Percentiles rank a stretch among this genome's conserved stretches.
phyloP scores from a whole-genome alignment of 306 rosid species.

The Prunus fruticosa region DNA sequence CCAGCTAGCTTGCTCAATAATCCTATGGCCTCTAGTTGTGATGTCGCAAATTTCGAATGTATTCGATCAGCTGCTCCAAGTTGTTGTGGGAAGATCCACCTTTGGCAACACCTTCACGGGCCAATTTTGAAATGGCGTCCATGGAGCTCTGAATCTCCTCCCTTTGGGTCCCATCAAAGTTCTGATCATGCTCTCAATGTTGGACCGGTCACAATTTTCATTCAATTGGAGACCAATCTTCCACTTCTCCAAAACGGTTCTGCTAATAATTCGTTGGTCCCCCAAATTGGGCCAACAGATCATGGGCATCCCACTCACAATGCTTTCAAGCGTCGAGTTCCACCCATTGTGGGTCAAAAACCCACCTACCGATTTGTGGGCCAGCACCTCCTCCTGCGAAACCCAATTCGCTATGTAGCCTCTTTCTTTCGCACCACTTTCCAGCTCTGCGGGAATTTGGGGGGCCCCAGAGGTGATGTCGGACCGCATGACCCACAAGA shows the following conservation, averaged over 20 bases:
- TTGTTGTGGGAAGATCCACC: slow-evolving; percentile 22
- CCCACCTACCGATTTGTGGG: slow-evolving; percentile 19
- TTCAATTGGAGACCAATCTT: slow-evolving; percentile 23
- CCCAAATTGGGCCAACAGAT: slow-evolving; percentile 17
- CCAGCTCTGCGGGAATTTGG: slow-evolving; percentile 2
- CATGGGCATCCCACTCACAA: slow-evolving; percentile 21
- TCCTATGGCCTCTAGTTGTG: not conserved
- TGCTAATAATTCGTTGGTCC: slow-evolving; percentile 12
- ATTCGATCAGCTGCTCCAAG: slow-evolving; percentile 10
- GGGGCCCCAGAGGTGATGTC: not conserved
- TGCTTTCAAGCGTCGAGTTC: slow-evolving; percentile 34
- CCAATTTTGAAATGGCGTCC: slow-evolving; percentile 6
- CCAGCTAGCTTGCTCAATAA: too few relatives aligned
- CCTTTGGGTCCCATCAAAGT: slow-evolving; percentile 15
- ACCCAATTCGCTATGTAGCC: slow-evolving; percentile 31
- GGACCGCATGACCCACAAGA: slow-evolving; percentile 1
- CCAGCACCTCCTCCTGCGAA: slow-evolving; percentile 31
- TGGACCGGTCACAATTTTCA: slow-evolving; percentile 1
- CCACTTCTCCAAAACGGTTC: slow-evolving; percentile 26
- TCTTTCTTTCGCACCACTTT: slow-evolving; percentile 8
- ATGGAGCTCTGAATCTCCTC: slow-evolving; percentile 14
- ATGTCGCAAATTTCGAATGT: not conserved
- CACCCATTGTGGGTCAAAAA: slow-evolving; percentile 19
- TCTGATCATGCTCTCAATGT: slow-evolving; percentile 3
- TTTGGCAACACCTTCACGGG: not conserved